Evolutionary conservation across 2,329 filamentous ascomycete genomes (phyloP).

Genomic region (Triangularia verruculosa): DNA sequence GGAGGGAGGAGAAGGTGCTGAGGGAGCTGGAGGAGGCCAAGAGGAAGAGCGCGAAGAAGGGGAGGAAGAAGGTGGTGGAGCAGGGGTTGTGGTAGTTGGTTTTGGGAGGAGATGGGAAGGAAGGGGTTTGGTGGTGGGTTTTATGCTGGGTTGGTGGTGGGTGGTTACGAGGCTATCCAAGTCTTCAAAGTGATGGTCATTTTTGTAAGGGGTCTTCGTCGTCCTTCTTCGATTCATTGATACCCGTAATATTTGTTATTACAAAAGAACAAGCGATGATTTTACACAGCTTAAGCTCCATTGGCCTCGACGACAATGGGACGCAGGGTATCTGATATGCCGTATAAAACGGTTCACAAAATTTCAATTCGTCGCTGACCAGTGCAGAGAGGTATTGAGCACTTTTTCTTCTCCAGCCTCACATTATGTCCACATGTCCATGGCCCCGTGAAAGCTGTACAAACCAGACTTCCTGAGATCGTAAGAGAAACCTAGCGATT

Average conservation of each 20-base stretch:
- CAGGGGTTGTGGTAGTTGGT: slow-evolving; percentile 5
- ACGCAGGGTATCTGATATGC: too few species aligned
- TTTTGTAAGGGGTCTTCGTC: not conserved
- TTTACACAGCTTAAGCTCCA: not conserved
- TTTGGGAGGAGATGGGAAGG: not conserved
- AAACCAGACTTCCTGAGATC: not conserved
- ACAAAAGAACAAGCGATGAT: not conserved
- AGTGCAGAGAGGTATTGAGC: not conserved
- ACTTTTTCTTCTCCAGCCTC: not conserved
- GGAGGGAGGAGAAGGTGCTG: slow-evolving; percentile 28
- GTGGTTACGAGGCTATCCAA: not conserved
- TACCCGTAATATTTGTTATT: not conserved
- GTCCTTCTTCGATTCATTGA: not conserved
- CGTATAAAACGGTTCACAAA: too few species aligned
- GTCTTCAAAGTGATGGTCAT: not conserved
- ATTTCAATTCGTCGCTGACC: not conserved
- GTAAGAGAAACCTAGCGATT: not conserved
- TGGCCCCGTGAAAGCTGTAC: too few species aligned
- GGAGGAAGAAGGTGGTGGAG: slow-evolving; percentile 1
- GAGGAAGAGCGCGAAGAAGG: slow-evolving; percentile 15
- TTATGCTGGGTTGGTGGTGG: not conserved
- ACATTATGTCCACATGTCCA: not conserved
- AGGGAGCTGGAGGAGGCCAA: slow-evolving; percentile 16
- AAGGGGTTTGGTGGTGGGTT: slow-evolving; percentile 8
- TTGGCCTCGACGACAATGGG: too few species aligned